Evolutionary conservation across 345 rosid genomes (phyloP).

Genomic region (Eucalyptus curtisii): DNA sequence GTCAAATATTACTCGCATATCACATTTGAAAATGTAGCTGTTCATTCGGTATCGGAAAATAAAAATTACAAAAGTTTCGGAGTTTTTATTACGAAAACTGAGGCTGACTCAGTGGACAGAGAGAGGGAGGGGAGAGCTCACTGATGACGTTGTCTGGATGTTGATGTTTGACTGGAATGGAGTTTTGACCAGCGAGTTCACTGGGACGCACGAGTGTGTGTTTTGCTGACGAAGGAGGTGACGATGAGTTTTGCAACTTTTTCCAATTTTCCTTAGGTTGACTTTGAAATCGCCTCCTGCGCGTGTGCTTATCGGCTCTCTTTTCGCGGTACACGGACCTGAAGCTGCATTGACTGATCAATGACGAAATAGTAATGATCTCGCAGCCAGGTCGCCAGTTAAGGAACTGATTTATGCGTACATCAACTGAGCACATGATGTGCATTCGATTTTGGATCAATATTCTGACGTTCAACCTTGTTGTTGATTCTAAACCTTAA

Average conservation of each 20-base stretch:
- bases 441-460: neutral
- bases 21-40: neutral
- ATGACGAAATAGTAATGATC: neutral
- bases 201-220: neutral
- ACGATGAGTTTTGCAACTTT: neutral
- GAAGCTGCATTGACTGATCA: neutral
- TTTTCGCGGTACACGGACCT: neutral
- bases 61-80: neutral
- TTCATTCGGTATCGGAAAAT: neutral
- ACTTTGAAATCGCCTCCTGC: neutral
- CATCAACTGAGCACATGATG: neutral
- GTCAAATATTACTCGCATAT: neutral
- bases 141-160: neutral
- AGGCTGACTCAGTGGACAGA: neutral
- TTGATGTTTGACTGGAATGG: neutral
- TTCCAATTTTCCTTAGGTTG: neutral
- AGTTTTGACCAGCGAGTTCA: neutral
- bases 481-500: rapidly evolving
- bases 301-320: neutral
- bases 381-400: rapidly evolving
- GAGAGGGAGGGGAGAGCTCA: neutral
- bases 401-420: neutral
- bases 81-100: neutral
- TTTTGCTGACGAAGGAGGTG: neutral
- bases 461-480: rapidly evolving